A percentile compares a stretch with the other conserved stretches of the same genome.
Evolutionary conservation across 345 rosid genomes (phyloP).

Genomic region (Stellera chamaejasme): DNA sequence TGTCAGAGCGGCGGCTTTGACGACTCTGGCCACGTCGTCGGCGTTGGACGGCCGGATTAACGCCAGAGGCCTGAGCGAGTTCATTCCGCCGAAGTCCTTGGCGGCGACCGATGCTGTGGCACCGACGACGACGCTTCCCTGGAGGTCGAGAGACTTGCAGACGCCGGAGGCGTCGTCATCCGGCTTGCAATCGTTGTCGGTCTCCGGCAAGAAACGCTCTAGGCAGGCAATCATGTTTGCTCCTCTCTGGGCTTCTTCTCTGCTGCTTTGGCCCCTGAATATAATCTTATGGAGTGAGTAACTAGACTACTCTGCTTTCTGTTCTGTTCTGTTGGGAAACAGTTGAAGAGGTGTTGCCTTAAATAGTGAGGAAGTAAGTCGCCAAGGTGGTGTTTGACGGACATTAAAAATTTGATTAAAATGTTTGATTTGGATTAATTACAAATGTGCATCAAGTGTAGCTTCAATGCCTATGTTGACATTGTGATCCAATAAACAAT

Average conservation of each 20-base stretch:
- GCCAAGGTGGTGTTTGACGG: conserved; percentile 1
- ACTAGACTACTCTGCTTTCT: neutral
- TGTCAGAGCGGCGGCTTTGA: conserved; percentile 42
- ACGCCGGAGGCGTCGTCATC: conserved; percentile 32
- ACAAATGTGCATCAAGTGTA: conserved; percentile 14
- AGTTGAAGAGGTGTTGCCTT: conserved; percentile 11
- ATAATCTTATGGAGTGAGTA: neutral
- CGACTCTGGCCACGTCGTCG: conserved; percentile 54
- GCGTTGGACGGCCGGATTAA: conserved; percentile 49
- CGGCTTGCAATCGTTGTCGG: conserved; percentile 45
- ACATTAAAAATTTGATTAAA: neutral
- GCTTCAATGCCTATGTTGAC: conserved; percentile 16
- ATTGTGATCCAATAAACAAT: conserved; percentile 24
- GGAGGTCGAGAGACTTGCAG: conserved; percentile 35
- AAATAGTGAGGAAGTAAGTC: conserved; percentile 18
- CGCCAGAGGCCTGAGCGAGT: conserved; percentile 46
- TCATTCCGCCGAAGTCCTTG: conserved; percentile 84
- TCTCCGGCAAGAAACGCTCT: conserved; percentile 57
- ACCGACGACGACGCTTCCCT: conserved; percentile 39
- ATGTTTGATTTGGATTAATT: neutral
- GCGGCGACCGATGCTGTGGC: conserved; percentile 26
- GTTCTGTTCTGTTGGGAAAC: neutral
- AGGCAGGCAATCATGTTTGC: conserved; percentile 65
- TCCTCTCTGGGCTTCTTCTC: neutral
- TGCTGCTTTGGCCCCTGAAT: neutral